Percentiles rank a stretch among this genome's conserved stretches.
Conservation (phyloP, 495 filamentous ascomycete genomes). For the Tirmania nivea region DNA sequence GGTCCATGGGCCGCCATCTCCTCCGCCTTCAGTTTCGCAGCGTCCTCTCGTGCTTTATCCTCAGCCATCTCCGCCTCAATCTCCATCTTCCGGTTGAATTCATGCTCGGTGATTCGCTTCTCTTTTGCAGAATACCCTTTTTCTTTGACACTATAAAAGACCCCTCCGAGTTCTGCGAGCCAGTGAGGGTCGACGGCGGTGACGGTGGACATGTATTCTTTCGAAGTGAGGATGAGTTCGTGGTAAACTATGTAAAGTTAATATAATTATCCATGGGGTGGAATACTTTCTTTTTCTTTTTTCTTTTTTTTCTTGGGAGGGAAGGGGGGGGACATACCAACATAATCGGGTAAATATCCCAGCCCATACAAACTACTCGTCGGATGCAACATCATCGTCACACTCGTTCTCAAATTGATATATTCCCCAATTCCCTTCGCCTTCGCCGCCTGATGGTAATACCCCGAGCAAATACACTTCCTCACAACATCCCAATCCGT, state of each 20-base stretch:
- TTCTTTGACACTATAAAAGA: conserved; percentile 95
- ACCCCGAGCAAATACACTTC: conserved; percentile 92
- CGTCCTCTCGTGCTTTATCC: conserved; percentile 56
- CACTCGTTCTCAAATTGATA: conserved; percentile 82
- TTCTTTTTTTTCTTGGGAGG: too few relatives aligned
- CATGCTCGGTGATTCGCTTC: conserved; percentile 72
- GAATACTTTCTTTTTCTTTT: too few relatives aligned
- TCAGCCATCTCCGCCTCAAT: conserved; percentile 83
- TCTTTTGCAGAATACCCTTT: conserved; percentile 87
- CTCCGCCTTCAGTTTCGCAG: conserved; percentile 26
- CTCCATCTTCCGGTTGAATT: conserved; percentile 90
- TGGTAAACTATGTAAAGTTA: conserved; percentile 44
- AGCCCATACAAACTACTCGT: conserved; percentile 82
- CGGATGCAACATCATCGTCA: conserved; percentile 82
- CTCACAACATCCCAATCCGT: conserved; percentile 93
- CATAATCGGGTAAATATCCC: conserved; percentile 86
- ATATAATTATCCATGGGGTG: neutral
- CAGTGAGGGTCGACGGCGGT: conserved; percentile 94
- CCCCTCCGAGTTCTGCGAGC: conserved; percentile 94
- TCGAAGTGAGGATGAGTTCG: conserved; percentile 87
- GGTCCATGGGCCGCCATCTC: conserved; percentile 24
- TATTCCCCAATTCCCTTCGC: conserved; percentile 96
- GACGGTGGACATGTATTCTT: conserved; percentile 97
- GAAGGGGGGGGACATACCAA: conserved; percentile 22
- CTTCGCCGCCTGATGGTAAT: conserved; percentile 95